Evolutionary conservation across 805 yeast genomes (phyloP).

Genomic region (Ogataea philodendri): DNA sequence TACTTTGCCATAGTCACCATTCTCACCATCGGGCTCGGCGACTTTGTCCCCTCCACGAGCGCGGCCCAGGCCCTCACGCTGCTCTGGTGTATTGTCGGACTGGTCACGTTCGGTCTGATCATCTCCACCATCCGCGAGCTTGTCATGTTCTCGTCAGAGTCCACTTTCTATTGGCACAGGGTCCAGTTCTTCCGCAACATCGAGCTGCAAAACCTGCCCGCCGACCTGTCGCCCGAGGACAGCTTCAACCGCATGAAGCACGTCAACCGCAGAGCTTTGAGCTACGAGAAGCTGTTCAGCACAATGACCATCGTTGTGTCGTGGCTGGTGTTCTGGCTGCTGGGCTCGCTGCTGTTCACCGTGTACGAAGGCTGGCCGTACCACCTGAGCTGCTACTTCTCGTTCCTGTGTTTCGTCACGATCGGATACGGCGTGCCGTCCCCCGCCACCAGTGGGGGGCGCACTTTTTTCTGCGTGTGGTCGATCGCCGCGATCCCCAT

Average conservation of each 20-base stretch:
- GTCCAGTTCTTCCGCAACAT: slow-evolving; percentile 50
- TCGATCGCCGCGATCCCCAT: slow-evolving; percentile 79
- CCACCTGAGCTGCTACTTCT: slow-evolving; percentile 70
- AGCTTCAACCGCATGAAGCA: slow-evolving; percentile 56
- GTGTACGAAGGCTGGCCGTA: slow-evolving; percentile 69
- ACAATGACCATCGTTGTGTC: slow-evolving; percentile 39
- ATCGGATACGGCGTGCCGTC: slow-evolving; percentile 82
- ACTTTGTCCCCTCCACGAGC: slow-evolving; percentile 52
- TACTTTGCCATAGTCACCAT: slow-evolving; percentile 73
- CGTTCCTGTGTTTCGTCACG: slow-evolving; percentile 71
- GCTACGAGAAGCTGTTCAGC: slow-evolving; percentile 39
- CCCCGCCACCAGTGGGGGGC: slow-evolving; percentile 63
- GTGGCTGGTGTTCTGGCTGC: slow-evolving; percentile 61
- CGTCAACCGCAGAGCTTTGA: slow-evolving; percentile 43
- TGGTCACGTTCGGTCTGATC: slow-evolving; percentile 70
- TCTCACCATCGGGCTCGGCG: slow-evolving; percentile 82
- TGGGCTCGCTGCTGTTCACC: slow-evolving; percentile 68
- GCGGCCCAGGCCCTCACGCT: slow-evolving; percentile 59
- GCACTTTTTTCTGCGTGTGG: slow-evolving; percentile 77
- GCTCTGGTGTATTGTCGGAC: slow-evolving; percentile 66
- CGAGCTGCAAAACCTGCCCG: slow-evolving; percentile 24
- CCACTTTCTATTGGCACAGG: slow-evolving; percentile 64
- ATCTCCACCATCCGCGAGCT: slow-evolving; percentile 67
- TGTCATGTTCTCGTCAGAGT: slow-evolving; percentile 57
- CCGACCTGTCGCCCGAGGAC: slow-evolving; percentile 38